Percentiles rank a stretch among this genome's conserved stretches.
These are phyloP conservation scores for Penicillium diatomitis DNA, from an alignment of 495 filamentous ascomycete species.

Conservation along the genomic window DNA sequence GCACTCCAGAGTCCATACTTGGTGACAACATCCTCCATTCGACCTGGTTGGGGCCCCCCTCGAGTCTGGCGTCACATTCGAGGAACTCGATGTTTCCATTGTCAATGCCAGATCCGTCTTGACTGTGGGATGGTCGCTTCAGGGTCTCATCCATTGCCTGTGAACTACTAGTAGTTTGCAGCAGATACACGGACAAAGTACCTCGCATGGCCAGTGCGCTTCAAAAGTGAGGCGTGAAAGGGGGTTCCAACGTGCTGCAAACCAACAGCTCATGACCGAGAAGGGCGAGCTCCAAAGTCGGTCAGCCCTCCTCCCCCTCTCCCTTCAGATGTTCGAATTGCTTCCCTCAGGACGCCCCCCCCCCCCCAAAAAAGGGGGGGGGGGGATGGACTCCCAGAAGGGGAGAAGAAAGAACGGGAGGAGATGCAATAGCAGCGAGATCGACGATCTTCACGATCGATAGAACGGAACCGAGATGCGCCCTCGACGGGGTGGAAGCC, in stretches of 20 bases:
- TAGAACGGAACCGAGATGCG: neutral
- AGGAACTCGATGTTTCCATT: neutral
- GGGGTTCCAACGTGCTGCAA: neutral
- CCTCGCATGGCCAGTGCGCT: constrained; percentile 17
- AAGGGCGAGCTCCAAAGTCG: neutral
- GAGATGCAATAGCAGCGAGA: neutral
- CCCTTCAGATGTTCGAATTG: no score
- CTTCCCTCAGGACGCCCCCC: no score
- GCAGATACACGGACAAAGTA: constrained; percentile 5
- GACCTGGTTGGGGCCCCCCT: neutral
- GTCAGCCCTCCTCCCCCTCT: neutral
- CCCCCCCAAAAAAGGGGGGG: no score
- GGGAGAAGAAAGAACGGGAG: neutral
- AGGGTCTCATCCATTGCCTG: neutral
- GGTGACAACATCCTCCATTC: neutral
- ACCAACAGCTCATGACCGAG: neutral
- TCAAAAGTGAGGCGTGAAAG: constrained; percentile 13
- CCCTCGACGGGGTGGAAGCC: neutral
- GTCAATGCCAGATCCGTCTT: neutral
- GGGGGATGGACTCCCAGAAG: neutral
- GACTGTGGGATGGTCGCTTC: no score
- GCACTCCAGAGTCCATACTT: neutral
- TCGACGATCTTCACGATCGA: constrained; percentile 1
- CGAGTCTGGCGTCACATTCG: neutral
- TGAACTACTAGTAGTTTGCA: constrained; percentile 10